phyloP scores from a whole-genome alignment of 345 rosid species.

The Geranium brycei region DNA sequence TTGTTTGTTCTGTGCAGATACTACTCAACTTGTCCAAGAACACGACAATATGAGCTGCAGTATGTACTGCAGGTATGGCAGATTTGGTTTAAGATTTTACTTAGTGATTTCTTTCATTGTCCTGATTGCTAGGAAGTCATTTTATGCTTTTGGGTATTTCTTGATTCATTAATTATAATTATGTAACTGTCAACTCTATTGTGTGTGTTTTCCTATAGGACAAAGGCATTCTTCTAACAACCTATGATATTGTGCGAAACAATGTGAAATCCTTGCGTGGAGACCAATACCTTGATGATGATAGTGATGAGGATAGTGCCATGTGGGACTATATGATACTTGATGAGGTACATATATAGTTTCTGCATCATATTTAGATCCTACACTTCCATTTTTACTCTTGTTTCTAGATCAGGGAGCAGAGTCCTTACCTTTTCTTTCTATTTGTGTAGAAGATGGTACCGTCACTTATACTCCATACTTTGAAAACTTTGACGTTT shows the following conservation, averaged over 20 bases:
- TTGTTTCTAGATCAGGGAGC: too few species aligned
- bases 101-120: background rate
- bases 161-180: conserved; percentile 6
- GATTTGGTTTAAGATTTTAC: conserved; percentile 1
- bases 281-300: conserved; percentile 26
- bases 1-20: conserved; percentile 35
- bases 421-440: background rate
- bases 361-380: background rate
- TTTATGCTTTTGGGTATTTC: background rate
- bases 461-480: too few species aligned
- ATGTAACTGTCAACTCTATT: conserved; percentile 6
- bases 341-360: conserved; percentile 57
- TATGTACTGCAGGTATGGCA: conserved; percentile 64
- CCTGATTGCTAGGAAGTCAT: background rate
- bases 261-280: conserved; percentile 68
- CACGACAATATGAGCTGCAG: conserved; percentile 81
- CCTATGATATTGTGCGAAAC: conserved; percentile 87
- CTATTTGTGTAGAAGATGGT: background rate
- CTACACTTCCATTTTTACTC: too few species aligned
- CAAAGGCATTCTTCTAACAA: conserved; percentile 79
- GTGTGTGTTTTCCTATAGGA: conserved; percentile 32
- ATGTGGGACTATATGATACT: conserved; percentile 95
- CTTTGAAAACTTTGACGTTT: too few species aligned
- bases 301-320: conserved; percentile 40
- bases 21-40: conserved; percentile 55